phyloP scores from a whole-genome alignment of 257 asterid genomes.

The Nicotiana attenuata region DNA sequence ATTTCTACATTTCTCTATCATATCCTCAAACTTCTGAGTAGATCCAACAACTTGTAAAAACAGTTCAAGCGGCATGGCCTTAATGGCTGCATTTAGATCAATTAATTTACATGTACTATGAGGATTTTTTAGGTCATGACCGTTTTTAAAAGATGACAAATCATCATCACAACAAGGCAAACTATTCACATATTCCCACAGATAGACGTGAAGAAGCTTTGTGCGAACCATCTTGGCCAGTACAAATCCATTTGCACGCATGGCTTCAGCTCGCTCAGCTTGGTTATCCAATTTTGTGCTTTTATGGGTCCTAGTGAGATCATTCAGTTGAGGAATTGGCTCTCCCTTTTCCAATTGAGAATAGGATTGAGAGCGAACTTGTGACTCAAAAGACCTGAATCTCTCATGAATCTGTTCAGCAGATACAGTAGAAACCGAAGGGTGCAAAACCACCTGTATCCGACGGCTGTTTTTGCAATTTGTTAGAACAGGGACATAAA shows the following conservation, averaged over 20 bases:
- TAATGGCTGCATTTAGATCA: conserved; percentile 58
- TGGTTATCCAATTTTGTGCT: conserved; percentile 37
- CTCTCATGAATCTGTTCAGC: conserved; percentile 79
- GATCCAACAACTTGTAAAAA: conserved; percentile 86
- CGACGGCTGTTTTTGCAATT: conserved; percentile 67
- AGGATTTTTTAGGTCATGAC: conserved; percentile 54
- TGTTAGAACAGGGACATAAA: conserved; percentile 69
- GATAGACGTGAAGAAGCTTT: conserved; percentile 75
- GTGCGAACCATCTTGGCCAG: conserved; percentile 78
- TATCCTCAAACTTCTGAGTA: conserved; percentile 54
- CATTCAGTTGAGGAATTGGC: conserved; percentile 48
- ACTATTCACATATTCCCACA: conserved; percentile 64
- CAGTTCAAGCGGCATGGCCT: conserved; percentile 78
- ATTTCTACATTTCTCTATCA: conserved; percentile 58
- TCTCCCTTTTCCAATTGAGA: conserved; percentile 45
- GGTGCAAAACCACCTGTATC: conserved; percentile 76
- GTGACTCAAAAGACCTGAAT: conserved; percentile 60
- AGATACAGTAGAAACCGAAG: conserved; percentile 47
- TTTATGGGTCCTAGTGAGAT: conserved; percentile 59
- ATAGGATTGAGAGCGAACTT: conserved; percentile 47
- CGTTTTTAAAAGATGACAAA: conserved; percentile 38
- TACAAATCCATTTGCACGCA: conserved; percentile 78
- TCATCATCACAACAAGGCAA: conserved; percentile 51
- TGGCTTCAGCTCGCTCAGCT: conserved; percentile 48
- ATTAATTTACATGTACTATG: conserved; percentile 69